Conservation (phyloP, 257 asterid genomes). For the Oldenlandia corymbosa region DNA sequence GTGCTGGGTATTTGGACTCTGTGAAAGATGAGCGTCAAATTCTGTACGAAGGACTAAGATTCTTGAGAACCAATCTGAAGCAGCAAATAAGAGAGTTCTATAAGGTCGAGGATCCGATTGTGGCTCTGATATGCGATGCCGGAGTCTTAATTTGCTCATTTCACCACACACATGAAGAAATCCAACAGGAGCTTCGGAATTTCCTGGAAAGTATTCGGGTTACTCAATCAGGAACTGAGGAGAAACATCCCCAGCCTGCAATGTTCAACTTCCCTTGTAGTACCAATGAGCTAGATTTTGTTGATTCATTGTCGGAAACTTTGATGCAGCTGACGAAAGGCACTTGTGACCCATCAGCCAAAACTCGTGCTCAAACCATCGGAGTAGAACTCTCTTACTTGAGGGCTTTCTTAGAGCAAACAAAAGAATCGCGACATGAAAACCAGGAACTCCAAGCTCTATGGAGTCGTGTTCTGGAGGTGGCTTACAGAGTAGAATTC, state of each 20-base stretch:
- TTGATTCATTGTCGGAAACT: background rate
- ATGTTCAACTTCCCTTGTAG: background rate
- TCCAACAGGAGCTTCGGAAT: background rate
- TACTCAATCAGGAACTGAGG: background rate
- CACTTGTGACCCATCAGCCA: background rate
- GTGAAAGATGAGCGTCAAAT: background rate
- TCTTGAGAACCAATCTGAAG: background rate
- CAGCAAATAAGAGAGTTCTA: background rate
- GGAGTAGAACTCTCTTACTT: background rate
- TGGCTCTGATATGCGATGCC: background rate
- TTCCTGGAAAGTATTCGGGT: background rate
- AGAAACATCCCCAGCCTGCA: background rate
- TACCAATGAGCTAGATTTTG: background rate
- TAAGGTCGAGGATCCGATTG: background rate
- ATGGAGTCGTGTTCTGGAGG: background rate
- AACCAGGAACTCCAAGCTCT: background rate
- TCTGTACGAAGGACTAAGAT: background rate
- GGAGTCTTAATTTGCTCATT: background rate
- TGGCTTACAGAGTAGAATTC: conserved; percentile 1
- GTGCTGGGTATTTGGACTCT: background rate
- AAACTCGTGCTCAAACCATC: background rate
- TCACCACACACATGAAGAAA: background rate
- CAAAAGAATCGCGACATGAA: background rate
- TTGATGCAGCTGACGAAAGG: background rate
- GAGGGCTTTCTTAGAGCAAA: background rate